phyloP scores from a whole-genome alignment of 495 filamentous ascomycete genomes.

The Letharia columbiana region DNA sequence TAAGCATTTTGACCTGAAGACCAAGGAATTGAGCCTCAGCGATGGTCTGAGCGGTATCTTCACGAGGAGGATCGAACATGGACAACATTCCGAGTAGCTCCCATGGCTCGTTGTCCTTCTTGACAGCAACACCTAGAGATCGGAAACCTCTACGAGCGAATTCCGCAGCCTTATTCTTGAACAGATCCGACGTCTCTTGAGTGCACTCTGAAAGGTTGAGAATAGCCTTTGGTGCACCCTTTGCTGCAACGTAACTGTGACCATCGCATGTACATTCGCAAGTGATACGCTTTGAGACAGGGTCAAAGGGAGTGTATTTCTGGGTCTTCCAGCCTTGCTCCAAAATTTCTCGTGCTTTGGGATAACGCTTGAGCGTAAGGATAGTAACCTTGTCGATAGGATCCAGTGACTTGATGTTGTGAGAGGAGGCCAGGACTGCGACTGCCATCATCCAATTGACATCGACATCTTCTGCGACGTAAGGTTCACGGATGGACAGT shows the following conservation, averaged over 20 bases:
- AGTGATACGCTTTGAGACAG: conserved; percentile 71
- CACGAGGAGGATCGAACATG: conserved; percentile 72
- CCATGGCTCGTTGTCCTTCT: conserved; percentile 59
- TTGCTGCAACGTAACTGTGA: conserved; percentile 59
- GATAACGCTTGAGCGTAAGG: conserved; percentile 63
- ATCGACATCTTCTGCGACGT: conserved; percentile 65
- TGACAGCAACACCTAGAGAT: conserved; percentile 66
- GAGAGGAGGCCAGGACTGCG: conserved; percentile 63
- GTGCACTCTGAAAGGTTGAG: conserved; percentile 57
- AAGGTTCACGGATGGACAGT: conserved; percentile 65
- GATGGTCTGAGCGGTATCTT: conserved; percentile 71
- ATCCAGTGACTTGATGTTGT: conserved; percentile 69
- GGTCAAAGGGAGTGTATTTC: conserved; percentile 71
- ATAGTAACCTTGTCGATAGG: conserved; percentile 72
- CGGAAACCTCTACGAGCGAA: conserved; percentile 77
- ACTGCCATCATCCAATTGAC: conserved; percentile 77
- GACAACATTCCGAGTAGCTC: conserved; percentile 66
- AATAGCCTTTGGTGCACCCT: conserved; percentile 69
- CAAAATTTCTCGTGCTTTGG: conserved; percentile 63
- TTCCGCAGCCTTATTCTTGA: conserved; percentile 61
- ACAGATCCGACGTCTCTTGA: conserved; percentile 53
- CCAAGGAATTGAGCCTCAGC: conserved; percentile 67
- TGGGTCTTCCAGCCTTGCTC: conserved; percentile 62
- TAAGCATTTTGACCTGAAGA: conserved; percentile 72
- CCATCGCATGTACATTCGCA: conserved; percentile 57